Conservation (phyloP, 805 yeast species). For the Metschnikowia arizonensis region DNA sequence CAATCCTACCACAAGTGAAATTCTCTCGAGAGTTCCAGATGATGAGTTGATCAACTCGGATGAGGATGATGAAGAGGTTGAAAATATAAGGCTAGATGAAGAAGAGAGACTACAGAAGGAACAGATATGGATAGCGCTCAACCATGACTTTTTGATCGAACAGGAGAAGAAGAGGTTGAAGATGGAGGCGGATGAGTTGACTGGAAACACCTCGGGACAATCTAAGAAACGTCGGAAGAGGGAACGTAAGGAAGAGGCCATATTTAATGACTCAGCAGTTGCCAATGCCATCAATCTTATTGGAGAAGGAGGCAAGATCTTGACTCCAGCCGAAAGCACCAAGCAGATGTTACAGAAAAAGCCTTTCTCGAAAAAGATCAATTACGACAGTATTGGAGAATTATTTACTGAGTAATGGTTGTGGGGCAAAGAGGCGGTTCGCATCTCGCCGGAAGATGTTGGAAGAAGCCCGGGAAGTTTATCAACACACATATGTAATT, state of each 20-base stretch:
- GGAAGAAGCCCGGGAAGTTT: neutral
- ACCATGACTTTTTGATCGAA: conserved; percentile 78
- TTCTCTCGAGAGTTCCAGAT: conserved; percentile 51
- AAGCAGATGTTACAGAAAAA: conserved; percentile 71
- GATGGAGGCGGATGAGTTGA: conserved; percentile 78
- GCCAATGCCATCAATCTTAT: conserved; percentile 35
- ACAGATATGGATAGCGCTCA: conserved; percentile 83
- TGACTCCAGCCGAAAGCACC: conserved; percentile 75
- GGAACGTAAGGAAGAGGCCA: conserved; percentile 17
- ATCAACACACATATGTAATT: neutral
- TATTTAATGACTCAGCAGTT: conserved; percentile 28
- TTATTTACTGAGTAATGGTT: conserved; percentile 25
- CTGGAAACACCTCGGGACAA: conserved; percentile 59
- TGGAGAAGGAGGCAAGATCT: conserved; percentile 38
- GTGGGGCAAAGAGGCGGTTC: neutral
- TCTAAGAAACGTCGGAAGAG: conserved; percentile 40
- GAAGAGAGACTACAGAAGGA: conserved; percentile 75
- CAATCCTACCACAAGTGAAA: conserved; percentile 55
- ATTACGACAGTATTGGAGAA: conserved; percentile 74
- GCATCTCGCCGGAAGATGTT: neutral
- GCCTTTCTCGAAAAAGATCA: conserved; percentile 81
- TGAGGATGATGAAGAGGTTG: conserved; percentile 83
- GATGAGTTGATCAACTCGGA: conserved; percentile 56
- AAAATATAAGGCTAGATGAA: conserved; percentile 53
- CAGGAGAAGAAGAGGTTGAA: conserved; percentile 83